These are phyloP conservation scores for Thielaviopsis musarum DNA, from an alignment of 2,329 filamentous ascomycete genomes.

Conservation along the genomic window DNA sequence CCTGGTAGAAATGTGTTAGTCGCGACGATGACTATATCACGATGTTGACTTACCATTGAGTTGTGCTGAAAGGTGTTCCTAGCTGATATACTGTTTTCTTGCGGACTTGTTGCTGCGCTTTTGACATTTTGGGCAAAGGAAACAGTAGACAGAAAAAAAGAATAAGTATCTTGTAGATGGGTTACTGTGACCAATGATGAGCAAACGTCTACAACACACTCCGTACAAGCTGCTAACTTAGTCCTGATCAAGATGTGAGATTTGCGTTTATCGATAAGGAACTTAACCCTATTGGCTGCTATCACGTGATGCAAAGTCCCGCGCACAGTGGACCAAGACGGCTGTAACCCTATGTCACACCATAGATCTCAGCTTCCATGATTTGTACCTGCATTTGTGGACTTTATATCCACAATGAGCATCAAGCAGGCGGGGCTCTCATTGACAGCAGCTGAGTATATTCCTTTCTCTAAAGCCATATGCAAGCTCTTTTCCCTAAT, in stretches of 20 bases:
- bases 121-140: neutral
- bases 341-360: neutral
- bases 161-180: neutral
- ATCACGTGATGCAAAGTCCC: neutral
- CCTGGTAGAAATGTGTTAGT: conserved; percentile 26
- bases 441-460: neutral
- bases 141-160: neutral
- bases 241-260: neutral
- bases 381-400: neutral
- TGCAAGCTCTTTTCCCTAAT: neutral
- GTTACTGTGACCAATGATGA: too few species aligned
- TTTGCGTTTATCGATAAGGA: neutral
- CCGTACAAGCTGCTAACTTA: neutral
- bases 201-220: too few species aligned
- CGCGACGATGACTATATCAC: neutral
- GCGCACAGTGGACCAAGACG: neutral
- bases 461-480: neutral
- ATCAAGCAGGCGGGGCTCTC: neutral
- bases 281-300: neutral
- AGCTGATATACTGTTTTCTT: conserved; percentile 48
- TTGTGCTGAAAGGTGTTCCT: conserved; percentile 45
- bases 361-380: neutral
- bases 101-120: conserved; percentile 16
- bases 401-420: neutral
- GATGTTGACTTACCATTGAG: conserved; percentile 35